Evolutionary conservation across 179 eudicot genomes (phyloP).

Genomic region (Silene noctiflora): DNA sequence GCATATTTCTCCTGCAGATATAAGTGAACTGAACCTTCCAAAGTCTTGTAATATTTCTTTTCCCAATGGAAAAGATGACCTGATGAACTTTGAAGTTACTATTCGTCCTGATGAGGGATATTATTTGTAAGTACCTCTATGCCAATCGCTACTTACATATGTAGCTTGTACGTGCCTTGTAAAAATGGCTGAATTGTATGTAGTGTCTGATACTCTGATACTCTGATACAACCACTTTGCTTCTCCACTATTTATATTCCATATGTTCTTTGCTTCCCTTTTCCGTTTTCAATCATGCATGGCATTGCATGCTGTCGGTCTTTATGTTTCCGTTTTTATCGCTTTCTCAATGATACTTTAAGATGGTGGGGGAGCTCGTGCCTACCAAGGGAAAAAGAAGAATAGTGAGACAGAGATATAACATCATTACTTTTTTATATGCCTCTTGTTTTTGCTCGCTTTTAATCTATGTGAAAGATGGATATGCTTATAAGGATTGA

Average conservation of each 20-base stretch:
- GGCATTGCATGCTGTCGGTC: not conserved
- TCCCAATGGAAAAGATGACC: slow-evolving; percentile 89
- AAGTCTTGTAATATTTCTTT: slow-evolving; percentile 71
- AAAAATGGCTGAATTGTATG: not conserved
- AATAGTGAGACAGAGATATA: not conserved
- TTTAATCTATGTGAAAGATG: not conserved
- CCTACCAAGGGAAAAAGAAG: not conserved
- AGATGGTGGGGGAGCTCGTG: not conserved
- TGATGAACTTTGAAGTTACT: slow-evolving; percentile 91
- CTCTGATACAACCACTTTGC: not conserved
- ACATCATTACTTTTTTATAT: not conserved
- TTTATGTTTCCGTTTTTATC: not conserved
- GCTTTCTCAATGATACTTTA: not conserved
- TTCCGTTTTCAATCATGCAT: not conserved
- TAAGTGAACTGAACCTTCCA: slow-evolving; percentile 84
- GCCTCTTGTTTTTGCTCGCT: not conserved
- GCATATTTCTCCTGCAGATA: slow-evolving; percentile 45
- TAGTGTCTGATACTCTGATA: not conserved
- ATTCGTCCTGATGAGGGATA: slow-evolving; percentile 90
- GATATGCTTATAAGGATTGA: not conserved
- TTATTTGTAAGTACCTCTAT: slow-evolving; percentile 55
- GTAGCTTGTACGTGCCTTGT: not conserved
- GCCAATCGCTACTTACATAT: not conserved
- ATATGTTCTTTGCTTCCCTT: not conserved
- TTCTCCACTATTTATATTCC: not conserved